These are phyloP conservation scores for Plasmodium gonderi DNA, from an alignment of 169 alveolate genomes.

Conservation along the genomic window DNA sequence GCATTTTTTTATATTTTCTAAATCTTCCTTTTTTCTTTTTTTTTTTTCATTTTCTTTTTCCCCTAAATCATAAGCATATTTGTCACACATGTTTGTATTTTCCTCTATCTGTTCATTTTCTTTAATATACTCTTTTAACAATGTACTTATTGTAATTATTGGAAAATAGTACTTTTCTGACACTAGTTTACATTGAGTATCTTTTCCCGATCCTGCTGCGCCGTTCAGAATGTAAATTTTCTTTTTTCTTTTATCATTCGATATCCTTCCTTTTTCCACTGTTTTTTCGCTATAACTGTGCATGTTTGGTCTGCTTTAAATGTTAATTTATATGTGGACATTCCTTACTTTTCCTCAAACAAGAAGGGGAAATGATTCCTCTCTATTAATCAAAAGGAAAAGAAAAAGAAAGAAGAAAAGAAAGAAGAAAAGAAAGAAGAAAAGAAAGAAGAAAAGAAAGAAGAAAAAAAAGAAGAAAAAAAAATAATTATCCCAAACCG, in stretches of 20 bases:
- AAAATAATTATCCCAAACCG: too few relatives aligned
- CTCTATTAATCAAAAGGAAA: too few relatives aligned
- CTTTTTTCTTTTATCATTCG: background rate
- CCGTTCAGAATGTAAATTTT: conserved; percentile 23
- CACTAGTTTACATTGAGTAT: conserved; percentile 35
- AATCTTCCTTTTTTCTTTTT: conserved; percentile 1
- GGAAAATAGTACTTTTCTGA: conserved; percentile 10
- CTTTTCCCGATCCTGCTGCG: conserved; percentile 70
- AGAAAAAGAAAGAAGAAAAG: too few relatives aligned
- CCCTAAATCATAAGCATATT: too few relatives aligned
- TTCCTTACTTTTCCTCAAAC: too few relatives aligned
- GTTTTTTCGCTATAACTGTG: too few relatives aligned
- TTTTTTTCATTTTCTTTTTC: background rate
- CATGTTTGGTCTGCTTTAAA: too few relatives aligned
- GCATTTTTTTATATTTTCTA: conserved; percentile 24
- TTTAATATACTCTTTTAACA: conserved; percentile 11
- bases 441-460: too few relatives aligned
- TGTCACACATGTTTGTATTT: background rate
- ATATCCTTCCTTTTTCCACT: background rate
- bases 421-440: too few relatives aligned
- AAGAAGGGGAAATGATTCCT: too few relatives aligned
- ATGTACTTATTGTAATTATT: conserved; percentile 21
- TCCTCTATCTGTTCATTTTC: conserved; percentile 7
- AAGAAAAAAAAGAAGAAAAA: too few relatives aligned
- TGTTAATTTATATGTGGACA: too few relatives aligned